A percentile compares a stretch with the other conserved stretches of the same genome.
phyloP scores from a whole-genome alignment of 139 green algal species.

The Chloropicon primus region DNA sequence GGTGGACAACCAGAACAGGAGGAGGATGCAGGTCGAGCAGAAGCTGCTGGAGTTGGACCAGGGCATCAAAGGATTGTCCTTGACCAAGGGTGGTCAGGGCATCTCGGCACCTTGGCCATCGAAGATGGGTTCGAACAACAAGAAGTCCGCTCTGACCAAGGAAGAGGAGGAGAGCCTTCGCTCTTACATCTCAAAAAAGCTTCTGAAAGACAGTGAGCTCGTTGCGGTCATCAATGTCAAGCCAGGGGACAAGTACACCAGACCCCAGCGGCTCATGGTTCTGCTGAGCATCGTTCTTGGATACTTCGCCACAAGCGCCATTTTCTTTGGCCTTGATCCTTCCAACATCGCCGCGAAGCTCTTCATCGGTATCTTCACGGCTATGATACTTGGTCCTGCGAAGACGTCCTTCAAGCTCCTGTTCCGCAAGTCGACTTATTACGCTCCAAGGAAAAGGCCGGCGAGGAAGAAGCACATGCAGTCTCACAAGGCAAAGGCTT shows the following conservation, averaged over 20 bases:
- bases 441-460: slow-evolving; percentile 3
- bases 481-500: neutral
- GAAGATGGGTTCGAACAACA: neutral
- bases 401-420: slow-evolving; percentile 13
- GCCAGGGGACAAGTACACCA: slow-evolving; percentile 13
- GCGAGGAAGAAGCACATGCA: neutral
- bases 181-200: neutral
- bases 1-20: slow-evolving; percentile 10
- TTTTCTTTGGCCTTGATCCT: slow-evolving; percentile 23
- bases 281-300: slow-evolving; percentile 15
- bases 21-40: neutral
- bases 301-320: slow-evolving; percentile 10
- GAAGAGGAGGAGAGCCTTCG: neutral
- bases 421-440: slow-evolving; percentile 18
- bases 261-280: slow-evolving; percentile 17
- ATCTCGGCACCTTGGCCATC: neutral
- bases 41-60: slow-evolving; percentile 6
- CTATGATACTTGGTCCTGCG: slow-evolving; percentile 9
- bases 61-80: neutral
- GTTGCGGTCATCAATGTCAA: slow-evolving; percentile 4
- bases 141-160: neutral
- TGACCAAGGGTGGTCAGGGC: neutral
- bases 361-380: slow-evolving; percentile 14
- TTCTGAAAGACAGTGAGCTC: slow-evolving; percentile 9
- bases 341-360: slow-evolving; percentile 18